These are phyloP conservation scores for Penicillium verhagenii DNA, from an alignment of 495 filamentous ascomycete species.

Conservation along the genomic window DNA sequence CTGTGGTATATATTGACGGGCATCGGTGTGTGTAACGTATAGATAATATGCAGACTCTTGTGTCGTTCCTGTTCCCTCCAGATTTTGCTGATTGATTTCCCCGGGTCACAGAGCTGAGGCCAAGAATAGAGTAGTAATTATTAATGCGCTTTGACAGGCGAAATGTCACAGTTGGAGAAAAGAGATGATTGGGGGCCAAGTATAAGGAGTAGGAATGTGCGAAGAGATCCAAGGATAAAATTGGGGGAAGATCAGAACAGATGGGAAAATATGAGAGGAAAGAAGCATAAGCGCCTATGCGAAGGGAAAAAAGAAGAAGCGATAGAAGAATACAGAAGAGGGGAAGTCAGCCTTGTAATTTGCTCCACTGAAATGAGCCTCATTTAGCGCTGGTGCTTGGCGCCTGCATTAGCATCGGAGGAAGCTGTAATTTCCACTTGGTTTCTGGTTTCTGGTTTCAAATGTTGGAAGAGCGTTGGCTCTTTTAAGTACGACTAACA, in stretches of 20 bases:
- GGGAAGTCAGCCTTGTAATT: constrained; percentile 8
- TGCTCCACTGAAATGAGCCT: background rate
- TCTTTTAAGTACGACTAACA: too few relatives aligned
- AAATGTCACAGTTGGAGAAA: background rate
- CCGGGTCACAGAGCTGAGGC: background rate
- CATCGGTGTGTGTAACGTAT: constrained; percentile 14
- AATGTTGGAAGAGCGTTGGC: too few relatives aligned
- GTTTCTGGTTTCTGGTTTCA: background rate
- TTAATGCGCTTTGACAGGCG: background rate
- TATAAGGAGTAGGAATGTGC: background rate
- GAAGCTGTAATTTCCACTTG: background rate
- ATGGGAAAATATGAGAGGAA: background rate
- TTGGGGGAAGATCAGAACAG: background rate
- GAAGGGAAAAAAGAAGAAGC: background rate
- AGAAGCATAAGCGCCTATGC: constrained; percentile 1
- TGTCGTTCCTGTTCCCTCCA: background rate
- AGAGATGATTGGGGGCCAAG: background rate
- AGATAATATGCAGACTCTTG: background rate
- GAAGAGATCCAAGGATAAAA: background rate
- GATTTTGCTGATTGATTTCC: background rate
- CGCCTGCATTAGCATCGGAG: background rate
- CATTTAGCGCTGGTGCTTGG: background rate
- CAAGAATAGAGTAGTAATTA: background rate
- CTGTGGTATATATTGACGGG: constrained; percentile 16
- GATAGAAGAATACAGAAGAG: background rate